A percentile compares a stretch with the other conserved stretches of the same genome.
Evolutionary conservation across 495 filamentous ascomycete species (phyloP).

Genomic region (Annulohypoxylon nitens): DNA sequence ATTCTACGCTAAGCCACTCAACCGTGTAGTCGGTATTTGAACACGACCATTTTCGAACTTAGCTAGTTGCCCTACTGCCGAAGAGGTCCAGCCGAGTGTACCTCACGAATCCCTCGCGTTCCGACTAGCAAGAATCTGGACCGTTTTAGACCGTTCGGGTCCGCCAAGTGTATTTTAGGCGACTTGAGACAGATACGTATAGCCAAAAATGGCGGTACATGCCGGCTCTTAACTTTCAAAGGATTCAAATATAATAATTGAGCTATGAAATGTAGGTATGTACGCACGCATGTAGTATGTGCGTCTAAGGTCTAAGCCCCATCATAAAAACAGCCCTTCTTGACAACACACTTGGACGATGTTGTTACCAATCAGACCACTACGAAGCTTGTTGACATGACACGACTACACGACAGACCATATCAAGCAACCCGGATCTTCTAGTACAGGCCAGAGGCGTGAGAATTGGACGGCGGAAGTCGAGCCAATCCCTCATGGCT

Average conservation of each 20-base stretch:
- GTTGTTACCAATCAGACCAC: constrained; percentile 14
- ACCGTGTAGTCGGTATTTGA: constrained; percentile 12
- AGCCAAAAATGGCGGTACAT: constrained; percentile 23
- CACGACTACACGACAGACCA: constrained; percentile 12
- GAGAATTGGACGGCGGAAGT: constrained; percentile 15
- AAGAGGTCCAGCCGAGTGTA: constrained; percentile 28
- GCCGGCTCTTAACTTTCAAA: constrained; percentile 23
- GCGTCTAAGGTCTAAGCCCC: constrained; percentile 5
- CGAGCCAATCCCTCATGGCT: constrained; percentile 18
- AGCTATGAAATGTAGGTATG: constrained; percentile 1
- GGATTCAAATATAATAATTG: background rate
- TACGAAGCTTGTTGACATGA: constrained; percentile 11
- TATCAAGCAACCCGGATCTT: constrained; percentile 27
- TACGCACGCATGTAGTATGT: constrained; percentile 9
- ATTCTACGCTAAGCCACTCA: constrained; percentile 3
- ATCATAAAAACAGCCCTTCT: constrained; percentile 4
- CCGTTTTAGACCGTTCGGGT: constrained; percentile 28
- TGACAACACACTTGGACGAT: constrained; percentile 13
- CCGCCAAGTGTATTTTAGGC: constrained; percentile 38
- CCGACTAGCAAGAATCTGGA: constrained; percentile 14
- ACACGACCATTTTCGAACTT: constrained; percentile 4
- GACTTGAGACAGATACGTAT: constrained; percentile 32
- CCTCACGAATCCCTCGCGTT: constrained; percentile 41
- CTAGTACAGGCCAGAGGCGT: background rate
- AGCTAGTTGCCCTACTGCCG: constrained; percentile 23